Evolutionary conservation across 164 flowering plant genomes (phyloP), one percentile per base, ranked within the genome.

Genomic region (Vitis rupestris): DNA sequence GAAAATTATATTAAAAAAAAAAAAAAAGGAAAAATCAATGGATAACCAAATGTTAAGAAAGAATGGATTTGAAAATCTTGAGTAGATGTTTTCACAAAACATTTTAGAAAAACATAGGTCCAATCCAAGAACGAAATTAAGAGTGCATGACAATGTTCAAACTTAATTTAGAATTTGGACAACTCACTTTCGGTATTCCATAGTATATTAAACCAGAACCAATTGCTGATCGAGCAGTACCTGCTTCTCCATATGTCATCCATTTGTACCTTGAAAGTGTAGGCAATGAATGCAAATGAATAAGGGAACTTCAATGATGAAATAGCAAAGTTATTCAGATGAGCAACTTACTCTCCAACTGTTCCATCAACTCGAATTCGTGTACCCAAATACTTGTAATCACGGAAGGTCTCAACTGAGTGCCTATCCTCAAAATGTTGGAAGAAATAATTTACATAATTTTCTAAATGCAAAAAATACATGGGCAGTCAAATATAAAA

Each of bases 231-330:
- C 99, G 86, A 47, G 97, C 91, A 65, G 88, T 87, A 57, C 89
- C 84, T 59, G 88, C 97, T 81, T 93, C 98, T 80, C 98, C 99
- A 85, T 84, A 96, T 70, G 99, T 93, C 90, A 93, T 84, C 99
- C 99, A 96, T 82, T 90, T 92, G 85, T 96, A 96, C 80, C 98
- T 91, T 70, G 50, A 75, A 30, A 50, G 29, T 17, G 56, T 56
- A 59, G 57, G 72, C 63, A 66, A 64, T 52, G 44, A 67, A 59
- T 14, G 12, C 6, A 50, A 65, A 13, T 53, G 54, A 23, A 61
- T 56, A 12, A 68, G 48, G 17, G 14, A 68, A 63, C 27, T 70
- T 58, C 57, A 44, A 56, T 37, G 47, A 68, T 16, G 27, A 63
- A 37, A 30, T 51, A n/a, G 2, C 16, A 58, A 69, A 16, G 7